A percentile compares a stretch with the other conserved stretches of the same genome.
These are phyloP conservation scores for Ampelomyces quisqualis DNA, from an alignment of 2,329 filamentous ascomycete species.

Conservation along the genomic window DNA sequence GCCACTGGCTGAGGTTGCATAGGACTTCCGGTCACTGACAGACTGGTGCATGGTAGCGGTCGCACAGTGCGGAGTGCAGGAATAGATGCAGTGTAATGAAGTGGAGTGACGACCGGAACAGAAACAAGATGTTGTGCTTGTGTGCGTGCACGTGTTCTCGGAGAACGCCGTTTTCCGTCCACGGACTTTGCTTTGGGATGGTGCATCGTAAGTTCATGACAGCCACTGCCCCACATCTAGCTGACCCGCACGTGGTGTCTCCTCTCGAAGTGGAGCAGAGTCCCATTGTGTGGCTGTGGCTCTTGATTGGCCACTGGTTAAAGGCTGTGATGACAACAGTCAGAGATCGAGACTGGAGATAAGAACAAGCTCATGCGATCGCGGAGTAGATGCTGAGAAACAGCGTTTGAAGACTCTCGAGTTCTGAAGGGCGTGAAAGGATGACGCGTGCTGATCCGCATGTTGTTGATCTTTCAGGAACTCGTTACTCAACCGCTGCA, in stretches of 20 bases:
- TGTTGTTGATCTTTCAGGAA: slow-evolving; percentile 1
- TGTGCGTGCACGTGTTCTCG: background rate
- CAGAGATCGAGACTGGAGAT: background rate
- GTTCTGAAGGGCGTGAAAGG: background rate
- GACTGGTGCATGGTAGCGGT: slow-evolving; percentile 11
- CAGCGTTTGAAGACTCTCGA: background rate
- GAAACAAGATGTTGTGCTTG: slow-evolving; percentile 7
- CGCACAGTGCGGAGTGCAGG: slow-evolving; percentile 14
- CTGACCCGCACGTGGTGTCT: too few species aligned
- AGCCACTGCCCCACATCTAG: too few species aligned
- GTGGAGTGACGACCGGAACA: slow-evolving; percentile 5
- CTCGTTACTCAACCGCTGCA: too few species aligned
- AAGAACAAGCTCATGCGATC: too few species aligned
- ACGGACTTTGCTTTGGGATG: too few species aligned
- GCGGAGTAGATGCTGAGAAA: background rate
- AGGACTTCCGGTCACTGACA: slow-evolving; percentile 4
- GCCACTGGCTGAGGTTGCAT: slow-evolving; percentile 8
- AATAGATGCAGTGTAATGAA: slow-evolving; percentile 10
- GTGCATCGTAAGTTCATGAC: too few species aligned
- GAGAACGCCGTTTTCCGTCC: background rate
- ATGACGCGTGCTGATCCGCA: background rate
- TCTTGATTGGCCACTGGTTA: too few species aligned
- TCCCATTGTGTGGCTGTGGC: too few species aligned
- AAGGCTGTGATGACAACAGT: too few species aligned
- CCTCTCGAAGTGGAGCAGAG: too few species aligned